Conservation (phyloP, 1,139 yeast genomes). For the Kurtzmaniella natalensis region DNA sequence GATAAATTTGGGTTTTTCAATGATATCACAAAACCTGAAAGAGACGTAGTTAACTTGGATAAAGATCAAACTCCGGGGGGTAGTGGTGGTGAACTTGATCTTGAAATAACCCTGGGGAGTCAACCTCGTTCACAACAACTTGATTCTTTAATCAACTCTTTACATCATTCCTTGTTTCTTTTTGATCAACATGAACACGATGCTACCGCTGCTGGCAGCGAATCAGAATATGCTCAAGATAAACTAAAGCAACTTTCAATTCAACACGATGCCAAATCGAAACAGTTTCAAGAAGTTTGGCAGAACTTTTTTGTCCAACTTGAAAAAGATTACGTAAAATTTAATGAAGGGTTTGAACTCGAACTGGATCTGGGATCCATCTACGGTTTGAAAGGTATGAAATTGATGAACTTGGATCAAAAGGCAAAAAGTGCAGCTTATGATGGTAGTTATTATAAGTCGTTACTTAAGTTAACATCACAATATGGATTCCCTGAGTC, state of each 20-base stretch:
- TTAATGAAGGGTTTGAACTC: constrained; percentile 11
- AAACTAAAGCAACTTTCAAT: constrained; percentile 29
- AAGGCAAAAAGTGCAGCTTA: constrained; percentile 2
- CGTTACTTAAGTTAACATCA: constrained; percentile 33
- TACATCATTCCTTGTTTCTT: background rate
- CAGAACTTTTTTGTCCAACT: constrained; percentile 26
- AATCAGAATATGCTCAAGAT: constrained; percentile 15
- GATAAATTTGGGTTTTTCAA: constrained; percentile 51
- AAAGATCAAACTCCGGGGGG: background rate
- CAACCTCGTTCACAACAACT: background rate
- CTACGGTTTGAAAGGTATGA: constrained; percentile 36
- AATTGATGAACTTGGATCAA: constrained; percentile 18
- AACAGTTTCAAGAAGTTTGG: constrained; percentile 30
- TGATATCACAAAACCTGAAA: constrained; percentile 11
- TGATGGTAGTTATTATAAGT: constrained; percentile 11
- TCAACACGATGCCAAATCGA: constrained; percentile 29
- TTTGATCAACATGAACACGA: background rate
- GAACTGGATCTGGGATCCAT: constrained; percentile 17
- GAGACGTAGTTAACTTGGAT: background rate
- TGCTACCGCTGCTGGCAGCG: background rate
- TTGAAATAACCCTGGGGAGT: background rate
- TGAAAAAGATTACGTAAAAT: constrained; percentile 23
- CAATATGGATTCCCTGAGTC: constrained; percentile 46
- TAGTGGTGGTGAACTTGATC: too few species aligned
- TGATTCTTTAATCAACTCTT: background rate